Percentiles rank a stretch among this genome's conserved stretches.
phyloP scores from a whole-genome alignment of 1,139 yeast genomes.

The Geotrichum bryndzae region DNA sequence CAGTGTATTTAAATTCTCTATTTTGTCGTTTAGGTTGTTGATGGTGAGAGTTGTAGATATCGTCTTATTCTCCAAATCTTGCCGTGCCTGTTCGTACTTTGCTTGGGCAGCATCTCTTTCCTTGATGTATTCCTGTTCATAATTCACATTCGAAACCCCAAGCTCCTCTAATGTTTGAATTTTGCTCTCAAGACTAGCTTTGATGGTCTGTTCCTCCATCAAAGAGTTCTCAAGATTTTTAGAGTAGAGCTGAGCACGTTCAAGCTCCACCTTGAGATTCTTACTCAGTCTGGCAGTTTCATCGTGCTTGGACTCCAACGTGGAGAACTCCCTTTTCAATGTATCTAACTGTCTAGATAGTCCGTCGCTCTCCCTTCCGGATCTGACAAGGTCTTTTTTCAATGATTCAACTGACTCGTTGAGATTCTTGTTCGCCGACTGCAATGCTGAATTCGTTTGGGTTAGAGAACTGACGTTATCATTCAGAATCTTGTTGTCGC shows the following conservation, averaged over 20 bases:
- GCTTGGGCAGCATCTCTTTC: neutral
- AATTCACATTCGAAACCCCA: neutral
- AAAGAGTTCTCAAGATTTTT: constrained; percentile 39
- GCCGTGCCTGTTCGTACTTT: neutral
- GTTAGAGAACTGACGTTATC: neutral
- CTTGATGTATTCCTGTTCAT: neutral
- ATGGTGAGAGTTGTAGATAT: neutral
- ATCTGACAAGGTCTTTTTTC: constrained; percentile 47
- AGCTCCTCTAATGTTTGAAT: constrained; percentile 2
- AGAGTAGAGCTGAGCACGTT: constrained; percentile 36
- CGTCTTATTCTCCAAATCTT: neutral
- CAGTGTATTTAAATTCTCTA: constrained; percentile 46
- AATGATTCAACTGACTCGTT: constrained; percentile 30
- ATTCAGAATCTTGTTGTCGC: neutral
- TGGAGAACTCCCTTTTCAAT: constrained; percentile 43
- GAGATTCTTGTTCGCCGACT: constrained; percentile 26
- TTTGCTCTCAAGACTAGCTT: constrained; percentile 25
- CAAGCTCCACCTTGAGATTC: constrained; percentile 23
- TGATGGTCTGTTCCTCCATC: constrained; percentile 31
- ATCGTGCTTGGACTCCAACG: constrained; percentile 43
- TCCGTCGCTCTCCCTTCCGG: constrained; percentile 64
- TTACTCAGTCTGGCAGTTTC: constrained; percentile 21
- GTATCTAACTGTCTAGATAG: constrained; percentile 46
- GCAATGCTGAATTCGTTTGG: neutral
- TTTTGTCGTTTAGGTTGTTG: constrained; percentile 24